These are phyloP conservation scores for Pythium sp. DNA, from an alignment of 352 stramenopile genomes.

Conservation along the genomic window DNA sequence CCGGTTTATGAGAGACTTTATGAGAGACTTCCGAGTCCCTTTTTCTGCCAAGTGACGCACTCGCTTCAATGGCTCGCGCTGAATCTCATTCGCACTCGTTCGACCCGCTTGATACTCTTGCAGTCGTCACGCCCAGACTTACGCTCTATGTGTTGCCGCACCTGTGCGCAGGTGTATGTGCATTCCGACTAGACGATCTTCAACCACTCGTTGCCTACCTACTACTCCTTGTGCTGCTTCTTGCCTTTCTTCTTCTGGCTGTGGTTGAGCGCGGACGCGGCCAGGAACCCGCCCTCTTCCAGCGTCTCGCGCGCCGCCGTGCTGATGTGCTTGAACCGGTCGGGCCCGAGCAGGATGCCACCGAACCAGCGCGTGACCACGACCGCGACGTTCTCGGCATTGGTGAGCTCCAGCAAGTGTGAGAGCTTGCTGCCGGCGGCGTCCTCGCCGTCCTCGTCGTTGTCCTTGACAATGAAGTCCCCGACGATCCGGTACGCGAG, in stretches of 20 bases:
- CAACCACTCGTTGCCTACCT: neutral
- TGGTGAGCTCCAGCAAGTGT: constrained; percentile 75
- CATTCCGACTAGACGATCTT: neutral
- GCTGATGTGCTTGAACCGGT: constrained; percentile 87
- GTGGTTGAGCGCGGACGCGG: constrained; percentile 19
- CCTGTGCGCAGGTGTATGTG: neutral
- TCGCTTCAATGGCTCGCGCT: constrained; percentile 1
- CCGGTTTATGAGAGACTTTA: constrained; percentile 10
- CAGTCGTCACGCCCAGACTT: neutral
- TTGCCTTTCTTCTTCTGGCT: constrained; percentile 54
- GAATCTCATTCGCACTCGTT: constrained; percentile 1
- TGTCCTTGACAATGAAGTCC: constrained; percentile 75
- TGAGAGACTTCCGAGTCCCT: constrained; percentile 13
- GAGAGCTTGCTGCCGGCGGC: constrained; percentile 80
- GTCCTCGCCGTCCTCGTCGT: constrained; percentile 85
- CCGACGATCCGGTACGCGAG: constrained; percentile 81
- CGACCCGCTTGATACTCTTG: neutral
- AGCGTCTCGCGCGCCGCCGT: constrained; percentile 66
- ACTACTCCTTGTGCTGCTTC: constrained; percentile 19
- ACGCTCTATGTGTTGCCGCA: neutral
- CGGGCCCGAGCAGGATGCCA: constrained; percentile 78
- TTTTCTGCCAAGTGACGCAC: constrained; percentile 10
- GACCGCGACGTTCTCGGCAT: constrained; percentile 78
- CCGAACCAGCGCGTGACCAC: constrained; percentile 86
- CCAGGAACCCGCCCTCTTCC: constrained; percentile 68